A percentile compares a stretch with the other conserved stretches of the same genome.
phyloP scores from a whole-genome alignment of 1,139 yeast species.

The Arxiozyma telluris region DNA sequence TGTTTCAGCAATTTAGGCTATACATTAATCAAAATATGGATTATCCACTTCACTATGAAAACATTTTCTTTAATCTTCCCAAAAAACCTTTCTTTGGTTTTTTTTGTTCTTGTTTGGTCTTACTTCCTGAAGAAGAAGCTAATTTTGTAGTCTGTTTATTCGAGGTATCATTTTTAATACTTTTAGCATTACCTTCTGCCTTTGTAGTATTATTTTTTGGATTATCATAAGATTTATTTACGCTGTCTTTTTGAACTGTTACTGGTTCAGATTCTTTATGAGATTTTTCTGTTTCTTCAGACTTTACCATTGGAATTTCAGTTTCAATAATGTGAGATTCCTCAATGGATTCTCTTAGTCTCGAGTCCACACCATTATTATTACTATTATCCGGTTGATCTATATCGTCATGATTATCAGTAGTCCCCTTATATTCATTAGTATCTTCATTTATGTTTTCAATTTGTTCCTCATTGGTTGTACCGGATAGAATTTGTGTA shows the following conservation, averaged over 20 bases:
- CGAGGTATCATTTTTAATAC: background rate
- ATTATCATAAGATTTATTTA: no score
- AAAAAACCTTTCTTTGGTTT: conserved; percentile 40
- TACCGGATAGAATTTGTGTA: background rate
- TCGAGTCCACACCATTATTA: no score
- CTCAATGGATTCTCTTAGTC: background rate
- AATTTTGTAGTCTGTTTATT: conserved; percentile 1
- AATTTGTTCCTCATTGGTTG: no score
- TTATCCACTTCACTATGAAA: conserved; percentile 10
- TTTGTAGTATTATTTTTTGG: no score
- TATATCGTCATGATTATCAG: no score
- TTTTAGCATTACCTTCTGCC: no score
- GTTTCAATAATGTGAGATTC: background rate
- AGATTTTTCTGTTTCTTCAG: background rate
- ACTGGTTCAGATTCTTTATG: background rate
- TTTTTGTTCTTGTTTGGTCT: conserved; percentile 33
- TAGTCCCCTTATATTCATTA: no score
- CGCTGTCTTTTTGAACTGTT: no score
- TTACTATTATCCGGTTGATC: no score
- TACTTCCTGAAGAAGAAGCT: background rate
- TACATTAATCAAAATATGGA: no score
- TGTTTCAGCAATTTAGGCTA: no score
- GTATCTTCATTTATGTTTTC: no score
- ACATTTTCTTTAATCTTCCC: conserved; percentile 37
- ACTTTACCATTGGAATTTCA: background rate